A percentile compares a stretch with the other conserved stretches of the same genome.
Conservation (phyloP, 1,139 yeast species). For the Saccharomyces hybrid region DNA sequence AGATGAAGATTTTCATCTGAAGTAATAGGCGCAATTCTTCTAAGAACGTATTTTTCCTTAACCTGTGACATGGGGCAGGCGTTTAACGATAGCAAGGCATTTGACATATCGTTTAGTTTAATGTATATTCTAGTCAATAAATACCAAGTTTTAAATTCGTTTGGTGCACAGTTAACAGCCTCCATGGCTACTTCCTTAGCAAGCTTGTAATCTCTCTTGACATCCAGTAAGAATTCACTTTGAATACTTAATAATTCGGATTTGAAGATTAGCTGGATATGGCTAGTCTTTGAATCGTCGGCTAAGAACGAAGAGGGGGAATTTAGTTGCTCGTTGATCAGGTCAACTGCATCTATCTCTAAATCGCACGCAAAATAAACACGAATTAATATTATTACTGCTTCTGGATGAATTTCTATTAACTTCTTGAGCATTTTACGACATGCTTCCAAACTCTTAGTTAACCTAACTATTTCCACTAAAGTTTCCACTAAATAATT, state of each 20-base stretch:
- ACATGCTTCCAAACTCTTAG: constrained; percentile 63
- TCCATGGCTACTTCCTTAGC: constrained; percentile 73
- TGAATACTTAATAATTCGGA: constrained; percentile 42
- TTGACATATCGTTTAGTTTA: constrained; percentile 68
- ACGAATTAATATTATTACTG: constrained; percentile 47
- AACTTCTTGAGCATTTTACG: constrained; percentile 44
- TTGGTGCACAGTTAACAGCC: constrained; percentile 84
- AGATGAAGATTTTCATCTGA: constrained; percentile 44
- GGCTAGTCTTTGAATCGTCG: constrained; percentile 28
- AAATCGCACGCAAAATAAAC: constrained; percentile 62
- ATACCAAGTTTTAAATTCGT: constrained; percentile 91
- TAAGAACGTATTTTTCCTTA: constrained; percentile 62
- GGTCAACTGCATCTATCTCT: constrained; percentile 69
- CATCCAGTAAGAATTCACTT: constrained; percentile 59
- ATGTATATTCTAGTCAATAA: constrained; percentile 70
- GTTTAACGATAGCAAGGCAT: constrained; percentile 78
- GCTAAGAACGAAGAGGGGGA: constrained; percentile 38
- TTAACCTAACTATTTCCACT: constrained; percentile 58
- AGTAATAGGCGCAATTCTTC: constrained; percentile 34
- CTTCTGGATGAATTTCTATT: constrained; percentile 34
- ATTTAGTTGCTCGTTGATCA: constrained; percentile 53
- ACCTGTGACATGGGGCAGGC: constrained; percentile 93
- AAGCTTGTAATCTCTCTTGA: constrained; percentile 60
- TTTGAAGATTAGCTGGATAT: constrained; percentile 18
- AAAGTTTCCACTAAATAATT: constrained; percentile 83